A percentile compares a stretch with the other conserved stretches of the same genome.
phyloP scores from a whole-genome alignment of 495 filamentous ascomycete species.

The Letharia columbiana region DNA sequence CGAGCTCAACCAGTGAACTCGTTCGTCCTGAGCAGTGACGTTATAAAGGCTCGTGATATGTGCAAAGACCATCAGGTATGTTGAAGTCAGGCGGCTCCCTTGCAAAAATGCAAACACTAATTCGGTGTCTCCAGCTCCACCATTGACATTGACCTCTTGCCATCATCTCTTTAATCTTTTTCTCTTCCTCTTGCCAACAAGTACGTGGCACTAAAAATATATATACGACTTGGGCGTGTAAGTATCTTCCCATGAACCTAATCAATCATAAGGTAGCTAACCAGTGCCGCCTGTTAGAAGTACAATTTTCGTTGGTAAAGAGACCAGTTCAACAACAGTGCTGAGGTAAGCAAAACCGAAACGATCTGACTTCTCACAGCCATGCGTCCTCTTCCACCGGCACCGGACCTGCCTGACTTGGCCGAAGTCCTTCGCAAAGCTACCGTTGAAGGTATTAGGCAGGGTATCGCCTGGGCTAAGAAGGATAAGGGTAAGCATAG shows the following conservation, averaged over 20 bases:
- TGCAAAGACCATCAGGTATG: not conserved
- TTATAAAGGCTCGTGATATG: not conserved
- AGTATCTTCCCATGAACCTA: too few relatives aligned
- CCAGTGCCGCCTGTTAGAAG: too few relatives aligned
- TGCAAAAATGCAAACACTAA: not conserved
- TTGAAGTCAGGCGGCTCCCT: not conserved
- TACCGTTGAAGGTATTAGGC: not conserved
- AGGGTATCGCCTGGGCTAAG: not conserved
- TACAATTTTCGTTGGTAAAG: too few relatives aligned
- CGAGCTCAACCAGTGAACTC: not conserved
- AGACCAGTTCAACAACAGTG: too few relatives aligned
- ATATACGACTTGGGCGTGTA: not conserved
- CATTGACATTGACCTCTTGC: not conserved
- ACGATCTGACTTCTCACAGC: not conserved
- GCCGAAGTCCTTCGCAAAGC: not conserved
- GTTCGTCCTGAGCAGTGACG: not conserved
- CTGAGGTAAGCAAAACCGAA: not conserved
- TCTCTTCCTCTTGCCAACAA: not conserved
- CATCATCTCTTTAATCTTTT: not conserved
- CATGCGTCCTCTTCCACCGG: constrained; percentile 7
- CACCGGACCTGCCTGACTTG: not conserved
- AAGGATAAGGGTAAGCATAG: not conserved
- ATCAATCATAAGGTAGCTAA: too few relatives aligned
- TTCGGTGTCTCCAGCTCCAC: not conserved
- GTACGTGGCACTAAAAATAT: not conserved